Percentiles rank a stretch among this genome's conserved stretches.
Conservation (phyloP, 495 filamentous ascomycete species). For the Penicillium steckii region DNA sequence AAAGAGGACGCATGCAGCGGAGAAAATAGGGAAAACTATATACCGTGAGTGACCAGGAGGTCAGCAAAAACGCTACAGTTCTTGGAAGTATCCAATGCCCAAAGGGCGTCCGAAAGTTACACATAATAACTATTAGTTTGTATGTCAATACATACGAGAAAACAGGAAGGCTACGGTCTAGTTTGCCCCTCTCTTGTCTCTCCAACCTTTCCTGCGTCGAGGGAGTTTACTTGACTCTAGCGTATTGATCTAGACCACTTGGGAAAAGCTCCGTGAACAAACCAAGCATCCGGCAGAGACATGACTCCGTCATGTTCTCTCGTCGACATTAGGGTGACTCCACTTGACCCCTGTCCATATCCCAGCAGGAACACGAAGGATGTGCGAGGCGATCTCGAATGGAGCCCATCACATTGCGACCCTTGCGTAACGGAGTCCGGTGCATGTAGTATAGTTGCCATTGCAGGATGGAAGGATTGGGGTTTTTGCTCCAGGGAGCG, state of each 20-base stretch:
- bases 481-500: neutral
- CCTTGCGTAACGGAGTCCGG: constrained; percentile 40
- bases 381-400: constrained; percentile 18
- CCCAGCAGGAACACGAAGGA: constrained; percentile 12
- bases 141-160: constrained; percentile 23
- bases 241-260: constrained; percentile 1
- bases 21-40: constrained; percentile 11
- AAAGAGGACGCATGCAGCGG: constrained; percentile 19
- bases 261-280: constrained; percentile 17
- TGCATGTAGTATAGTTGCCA: neutral
- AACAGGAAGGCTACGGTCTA: constrained; percentile 2
- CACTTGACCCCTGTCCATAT: constrained; percentile 23
- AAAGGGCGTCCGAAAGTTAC: neutral
- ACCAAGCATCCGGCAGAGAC: constrained; percentile 8
- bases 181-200: neutral
- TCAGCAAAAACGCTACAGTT: neutral
- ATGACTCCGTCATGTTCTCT: constrained; percentile 20
- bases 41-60: neutral
- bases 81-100: neutral
- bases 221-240: neutral
- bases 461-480: neutral
- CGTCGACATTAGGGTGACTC: constrained; percentile 11
- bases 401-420: constrained; percentile 33
- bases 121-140: no score
- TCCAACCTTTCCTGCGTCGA: neutral